phyloP scores from a whole-genome alignment of 1,284 basidiomycete genomes.

The Ceratorhiza oryzae-sativae region DNA sequence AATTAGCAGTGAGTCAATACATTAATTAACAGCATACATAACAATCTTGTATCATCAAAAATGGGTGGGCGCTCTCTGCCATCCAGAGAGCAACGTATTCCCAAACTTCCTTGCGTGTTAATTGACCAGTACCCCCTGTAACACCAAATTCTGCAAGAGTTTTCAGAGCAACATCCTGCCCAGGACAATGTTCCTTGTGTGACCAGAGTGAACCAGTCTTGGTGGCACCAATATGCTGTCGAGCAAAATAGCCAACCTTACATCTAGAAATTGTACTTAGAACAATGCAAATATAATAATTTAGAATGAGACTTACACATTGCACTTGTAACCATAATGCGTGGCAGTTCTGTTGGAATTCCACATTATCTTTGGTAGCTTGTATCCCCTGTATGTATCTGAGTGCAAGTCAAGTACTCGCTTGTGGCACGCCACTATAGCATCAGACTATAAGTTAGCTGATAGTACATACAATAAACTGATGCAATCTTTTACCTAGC shows the following conservation, averaged over 20 bases:
- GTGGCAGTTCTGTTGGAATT: not conserved
- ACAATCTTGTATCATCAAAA: not conserved
- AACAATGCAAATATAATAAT: not conserved
- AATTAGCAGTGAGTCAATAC: not conserved
- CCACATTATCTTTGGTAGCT: not conserved
- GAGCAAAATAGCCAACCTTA: not conserved
- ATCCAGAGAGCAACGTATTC: slow-evolving; percentile 2
- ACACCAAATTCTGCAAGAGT: not conserved
- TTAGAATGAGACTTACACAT: not conserved
- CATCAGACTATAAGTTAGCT: not conserved
- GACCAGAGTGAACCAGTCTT: not conserved
- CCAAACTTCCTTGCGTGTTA: not conserved
- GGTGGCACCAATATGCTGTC: not conserved
- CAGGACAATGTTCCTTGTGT: not conserved
- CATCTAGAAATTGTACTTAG: not conserved
- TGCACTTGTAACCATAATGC: not conserved
- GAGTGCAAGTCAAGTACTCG: not conserved
- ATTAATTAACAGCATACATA: not conserved
- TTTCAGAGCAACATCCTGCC: not conserved
- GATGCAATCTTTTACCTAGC: not conserved
- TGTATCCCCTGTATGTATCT: not conserved
- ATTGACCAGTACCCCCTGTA: too few relatives aligned
- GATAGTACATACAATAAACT: not conserved
- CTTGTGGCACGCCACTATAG: not conserved
- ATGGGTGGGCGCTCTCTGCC: not conserved